Evolutionary conservation across 2,329 filamentous ascomycete species (phyloP), one percentile per base, ranked within the genome.

Genomic region (Aspergillus novoparasiticus): DNA sequence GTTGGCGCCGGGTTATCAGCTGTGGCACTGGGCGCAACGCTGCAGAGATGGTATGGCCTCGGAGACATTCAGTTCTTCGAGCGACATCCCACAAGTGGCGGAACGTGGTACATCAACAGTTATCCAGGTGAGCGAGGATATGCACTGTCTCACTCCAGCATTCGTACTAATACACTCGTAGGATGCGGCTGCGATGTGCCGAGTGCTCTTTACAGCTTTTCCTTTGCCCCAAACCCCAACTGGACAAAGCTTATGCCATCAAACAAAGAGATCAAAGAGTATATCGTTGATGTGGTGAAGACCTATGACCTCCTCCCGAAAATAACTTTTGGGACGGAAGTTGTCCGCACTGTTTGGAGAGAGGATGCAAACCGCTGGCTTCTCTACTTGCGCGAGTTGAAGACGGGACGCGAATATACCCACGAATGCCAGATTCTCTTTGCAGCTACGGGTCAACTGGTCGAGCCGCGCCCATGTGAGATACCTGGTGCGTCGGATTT

Each of bases 11-110:
- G 87, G 8, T 82, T 87, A 63, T 86, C 85, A 0, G 88, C 82
- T 34, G 86, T 90, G 46, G 85, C 84, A 0, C 81, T 89, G 58
- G 87, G 83, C 5, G 86, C 84, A 14, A 84, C 84, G 16, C 72
- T 90, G 50, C 83, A 86, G 68, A 76, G 84, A 36, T 83, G 84
- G 79, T 83, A 89, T 55, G 80, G 79, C 28, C 84, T 87, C 50
- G 82, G 83, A 54, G 85, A 88, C 63, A 82, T 89, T 65, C 77
- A 77, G 12, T 81, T 90, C 71, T 89, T 89, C 64, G 88, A 90
- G 45, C 78, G 84, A 28, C 78, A 86, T 64, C 70, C 78, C 9
- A 80, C 80, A 2, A 77, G 86, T 23, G 87, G 87, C 23, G 88
- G 87, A 12, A 89, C 87, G 2, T 90, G 88, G 88, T 81, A 82